A percentile compares a stretch with the other conserved stretches of the same genome.
phyloP scores from a whole-genome alignment of 2,329 filamentous ascomycete species.

The Periconia sp. region DNA sequence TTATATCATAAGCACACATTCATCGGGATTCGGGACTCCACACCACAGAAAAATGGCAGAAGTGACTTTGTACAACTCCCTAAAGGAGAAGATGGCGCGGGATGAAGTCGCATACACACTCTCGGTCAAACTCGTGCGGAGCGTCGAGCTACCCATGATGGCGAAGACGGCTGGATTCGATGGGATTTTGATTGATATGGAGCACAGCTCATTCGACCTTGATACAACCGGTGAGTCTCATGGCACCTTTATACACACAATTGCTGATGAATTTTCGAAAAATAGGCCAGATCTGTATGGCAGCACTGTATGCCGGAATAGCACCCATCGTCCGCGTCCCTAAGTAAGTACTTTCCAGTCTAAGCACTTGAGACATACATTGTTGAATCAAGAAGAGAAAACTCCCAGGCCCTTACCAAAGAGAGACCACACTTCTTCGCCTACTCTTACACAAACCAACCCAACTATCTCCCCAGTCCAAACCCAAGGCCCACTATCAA shows the following conservation, averaged over 20 bases:
- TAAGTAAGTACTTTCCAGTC: too few relatives aligned
- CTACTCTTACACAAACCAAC: too few relatives aligned
- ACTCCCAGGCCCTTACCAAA: too few relatives aligned
- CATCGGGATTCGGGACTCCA: too few relatives aligned
- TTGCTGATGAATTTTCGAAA: background rate
- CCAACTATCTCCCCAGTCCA: too few relatives aligned
- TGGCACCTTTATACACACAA: background rate
- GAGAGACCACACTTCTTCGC: too few relatives aligned
- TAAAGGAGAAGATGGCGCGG: conserved; percentile 31
- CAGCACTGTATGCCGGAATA: conserved; percentile 44
- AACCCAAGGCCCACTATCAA: too few relatives aligned
- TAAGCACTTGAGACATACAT: too few relatives aligned
- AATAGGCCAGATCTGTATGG: conserved; percentile 42
- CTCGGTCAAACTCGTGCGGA: conserved; percentile 37
- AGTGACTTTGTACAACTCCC: conserved; percentile 26
- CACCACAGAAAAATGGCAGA: conserved; percentile 9
- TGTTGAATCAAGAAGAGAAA: too few relatives aligned
- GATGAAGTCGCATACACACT: conserved; percentile 34
- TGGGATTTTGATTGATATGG: conserved; percentile 50
- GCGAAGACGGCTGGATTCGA: conserved; percentile 46
- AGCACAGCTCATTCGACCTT: conserved; percentile 46
- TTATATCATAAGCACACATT: too few relatives aligned
- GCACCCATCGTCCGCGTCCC: conserved; percentile 23
- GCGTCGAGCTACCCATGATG: conserved; percentile 43
- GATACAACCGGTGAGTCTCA: conserved; percentile 23